Percentiles rank a stretch among this genome's conserved stretches.
These are phyloP conservation scores for Solanum paucissectum DNA, from an alignment of 257 asterid genomes.

Conservation along the genomic window DNA sequence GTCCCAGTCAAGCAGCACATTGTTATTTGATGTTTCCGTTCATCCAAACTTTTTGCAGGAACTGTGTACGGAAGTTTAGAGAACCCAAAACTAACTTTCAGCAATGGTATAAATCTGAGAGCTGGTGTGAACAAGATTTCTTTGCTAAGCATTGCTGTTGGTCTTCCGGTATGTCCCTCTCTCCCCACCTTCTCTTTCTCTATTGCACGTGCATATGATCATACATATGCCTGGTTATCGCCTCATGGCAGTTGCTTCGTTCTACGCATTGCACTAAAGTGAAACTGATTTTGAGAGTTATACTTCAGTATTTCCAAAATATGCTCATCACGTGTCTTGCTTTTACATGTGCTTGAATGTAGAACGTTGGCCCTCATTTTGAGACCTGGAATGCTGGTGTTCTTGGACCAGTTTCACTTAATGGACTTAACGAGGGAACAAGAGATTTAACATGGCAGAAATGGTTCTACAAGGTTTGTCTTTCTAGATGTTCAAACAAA, in stretches of 20 bases:
- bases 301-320: not conserved
- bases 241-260: not conserved
- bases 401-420: constrained; percentile 94
- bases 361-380: constrained; percentile 96
- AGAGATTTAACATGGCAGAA: constrained; percentile 96
- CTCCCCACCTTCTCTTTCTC: constrained; percentile 6
- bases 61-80: constrained; percentile 19
- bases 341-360: constrained; percentile 2
- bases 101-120: constrained; percentile 17
- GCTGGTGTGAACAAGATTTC: constrained; percentile 22
- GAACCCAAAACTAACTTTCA: constrained; percentile 22
- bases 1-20: not conserved
- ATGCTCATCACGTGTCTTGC: not conserved
- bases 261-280: not conserved
- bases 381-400: constrained; percentile 98
- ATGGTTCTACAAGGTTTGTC: constrained; percentile 82
- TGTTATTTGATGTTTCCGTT: not conserved
- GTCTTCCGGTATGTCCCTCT: constrained; percentile 25
- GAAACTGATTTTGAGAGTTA: not conserved
- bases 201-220: not conserved
- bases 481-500: not conserved
- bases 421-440: constrained; percentile 82
- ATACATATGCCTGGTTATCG: not conserved
- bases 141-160: constrained; percentile 23
- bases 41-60: constrained; percentile 16